A percentile compares a stretch with the other conserved stretches of the same genome.
phyloP scores from a whole-genome alignment of 2,329 filamentous ascomycete species.

The Alternaria panax region DNA sequence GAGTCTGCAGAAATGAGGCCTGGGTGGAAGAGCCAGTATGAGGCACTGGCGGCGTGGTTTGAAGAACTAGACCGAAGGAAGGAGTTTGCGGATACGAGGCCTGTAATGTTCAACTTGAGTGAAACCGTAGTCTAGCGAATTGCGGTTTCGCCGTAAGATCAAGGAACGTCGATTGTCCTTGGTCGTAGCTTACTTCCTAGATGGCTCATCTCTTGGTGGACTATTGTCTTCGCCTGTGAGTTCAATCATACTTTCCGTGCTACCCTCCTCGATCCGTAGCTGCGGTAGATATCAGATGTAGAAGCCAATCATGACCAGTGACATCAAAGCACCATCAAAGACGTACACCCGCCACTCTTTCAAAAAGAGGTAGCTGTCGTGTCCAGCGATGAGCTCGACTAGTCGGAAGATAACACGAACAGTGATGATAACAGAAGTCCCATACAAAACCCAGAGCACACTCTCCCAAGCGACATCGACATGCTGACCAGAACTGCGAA shows the following conservation, averaged over 20 bases:
- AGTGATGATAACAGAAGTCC: slow-evolving; percentile 51
- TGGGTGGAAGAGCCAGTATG: slow-evolving; percentile 20
- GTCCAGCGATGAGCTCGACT: slow-evolving; percentile 51
- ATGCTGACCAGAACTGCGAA: slow-evolving; percentile 22
- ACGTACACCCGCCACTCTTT: slow-evolving; percentile 61
- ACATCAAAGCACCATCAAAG: slow-evolving; percentile 59
- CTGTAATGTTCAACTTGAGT: slow-evolving; percentile 26
- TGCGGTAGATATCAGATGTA: slow-evolving; percentile 19
- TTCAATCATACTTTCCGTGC: slow-evolving; percentile 12
- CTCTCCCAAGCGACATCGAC: slow-evolving; percentile 39
- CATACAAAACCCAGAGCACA: slow-evolving; percentile 46
- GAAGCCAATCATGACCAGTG: slow-evolving; percentile 16
- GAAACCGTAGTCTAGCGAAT: slow-evolving; percentile 17
- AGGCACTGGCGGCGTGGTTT: slow-evolving; percentile 18
- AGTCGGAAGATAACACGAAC: slow-evolving; percentile 56
- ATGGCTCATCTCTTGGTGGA: not conserved
- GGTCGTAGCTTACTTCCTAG: not conserved
- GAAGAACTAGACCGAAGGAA: slow-evolving; percentile 17
- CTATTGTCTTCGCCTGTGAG: slow-evolving; percentile 4
- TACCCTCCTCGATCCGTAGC: not conserved
- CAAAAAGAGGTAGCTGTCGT: slow-evolving; percentile 56
- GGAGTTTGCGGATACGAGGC: slow-evolving; percentile 27
- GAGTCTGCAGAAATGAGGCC: slow-evolving; percentile 14
- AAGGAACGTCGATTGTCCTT: not conserved
- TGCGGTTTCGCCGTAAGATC: not conserved